phyloP scores from a whole-genome alignment of 2,329 filamentous ascomycete species.

The Colletotrichum sp. region DNA sequence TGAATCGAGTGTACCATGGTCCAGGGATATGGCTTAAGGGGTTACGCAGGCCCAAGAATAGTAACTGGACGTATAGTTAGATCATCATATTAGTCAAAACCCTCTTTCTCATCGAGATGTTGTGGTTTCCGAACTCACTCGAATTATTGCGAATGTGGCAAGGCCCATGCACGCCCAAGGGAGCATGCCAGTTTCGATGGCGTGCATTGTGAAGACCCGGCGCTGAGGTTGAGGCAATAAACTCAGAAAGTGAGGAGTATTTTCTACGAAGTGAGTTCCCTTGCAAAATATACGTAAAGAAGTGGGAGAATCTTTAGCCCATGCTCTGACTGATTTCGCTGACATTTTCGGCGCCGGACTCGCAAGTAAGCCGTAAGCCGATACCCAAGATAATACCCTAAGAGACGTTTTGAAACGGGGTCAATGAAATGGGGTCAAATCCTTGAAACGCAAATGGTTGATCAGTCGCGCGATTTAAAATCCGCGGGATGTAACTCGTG shows the following conservation, averaged over 20 bases:
- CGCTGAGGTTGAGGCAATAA: background rate
- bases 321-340: background rate
- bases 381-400: background rate
- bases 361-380: background rate
- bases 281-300: background rate
- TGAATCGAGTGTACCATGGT: background rate
- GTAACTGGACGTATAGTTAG: background rate
- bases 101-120: accelerated
- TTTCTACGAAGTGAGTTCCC: background rate
- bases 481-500: background rate
- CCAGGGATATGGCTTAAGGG: background rate
- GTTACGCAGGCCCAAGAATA: background rate
- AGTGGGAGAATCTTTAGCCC: background rate
- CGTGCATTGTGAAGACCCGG: background rate
- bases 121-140: background rate
- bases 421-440: background rate
- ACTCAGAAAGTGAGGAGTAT: accelerated
- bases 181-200: background rate
- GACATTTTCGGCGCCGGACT: background rate
- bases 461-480: background rate
- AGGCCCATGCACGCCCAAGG: background rate
- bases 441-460: background rate
- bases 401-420: background rate
- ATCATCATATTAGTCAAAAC: accelerated
- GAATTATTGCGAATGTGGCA: background rate